Evolutionary conservation across 805 yeast genomes (phyloP).

Genomic region (Hanseniaspora lindneri): DNA sequence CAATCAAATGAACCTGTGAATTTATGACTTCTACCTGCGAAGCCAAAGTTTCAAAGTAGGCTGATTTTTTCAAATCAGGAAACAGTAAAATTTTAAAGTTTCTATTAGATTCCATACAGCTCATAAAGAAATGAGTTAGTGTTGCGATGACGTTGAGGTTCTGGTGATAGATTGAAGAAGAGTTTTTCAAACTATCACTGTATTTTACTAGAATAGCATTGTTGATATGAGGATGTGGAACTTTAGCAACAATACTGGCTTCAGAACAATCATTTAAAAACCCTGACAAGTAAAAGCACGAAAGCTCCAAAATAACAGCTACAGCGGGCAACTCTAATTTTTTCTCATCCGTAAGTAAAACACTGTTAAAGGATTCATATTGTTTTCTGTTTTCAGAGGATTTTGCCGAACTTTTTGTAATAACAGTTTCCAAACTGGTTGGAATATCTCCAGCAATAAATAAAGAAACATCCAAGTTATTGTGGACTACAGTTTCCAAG

Average conservation of each 20-base stretch:
- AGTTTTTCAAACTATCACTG: slow-evolving; percentile 37
- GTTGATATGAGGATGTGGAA: slow-evolving; percentile 19
- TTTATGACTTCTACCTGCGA: slow-evolving; percentile 42
- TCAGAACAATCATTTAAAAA: not conserved
- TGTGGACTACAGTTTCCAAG: slow-evolving; percentile 66
- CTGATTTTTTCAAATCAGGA: slow-evolving; percentile 7
- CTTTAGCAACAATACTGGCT: not conserved
- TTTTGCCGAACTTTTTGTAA: no score
- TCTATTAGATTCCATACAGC: slow-evolving; percentile 1
- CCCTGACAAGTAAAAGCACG: not conserved
- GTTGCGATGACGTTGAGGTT: slow-evolving; percentile 48
- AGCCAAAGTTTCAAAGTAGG: slow-evolving; percentile 20
- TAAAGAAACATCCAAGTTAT: slow-evolving; percentile 37
- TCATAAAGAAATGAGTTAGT: slow-evolving; percentile 23
- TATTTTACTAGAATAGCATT: slow-evolving; percentile 42
- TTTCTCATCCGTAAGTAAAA: slow-evolving; percentile 26
- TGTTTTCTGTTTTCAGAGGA: no score
- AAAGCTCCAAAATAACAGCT: slow-evolving; percentile 3
- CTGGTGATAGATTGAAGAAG: slow-evolving; percentile 27
- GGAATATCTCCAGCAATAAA: slow-evolving; percentile 21
- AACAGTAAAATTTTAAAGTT: not conserved
- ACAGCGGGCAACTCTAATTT: slow-evolving; percentile 19
- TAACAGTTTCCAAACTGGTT: slow-evolving; percentile 17
- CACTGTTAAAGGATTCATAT: slow-evolving; percentile 1
- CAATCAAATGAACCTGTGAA: slow-evolving; percentile 32